A percentile compares a stretch with the other conserved stretches of the same genome.
Conservation (phyloP, 352 stramenopile genomes). For the Globisporangium barbulae region DNA sequence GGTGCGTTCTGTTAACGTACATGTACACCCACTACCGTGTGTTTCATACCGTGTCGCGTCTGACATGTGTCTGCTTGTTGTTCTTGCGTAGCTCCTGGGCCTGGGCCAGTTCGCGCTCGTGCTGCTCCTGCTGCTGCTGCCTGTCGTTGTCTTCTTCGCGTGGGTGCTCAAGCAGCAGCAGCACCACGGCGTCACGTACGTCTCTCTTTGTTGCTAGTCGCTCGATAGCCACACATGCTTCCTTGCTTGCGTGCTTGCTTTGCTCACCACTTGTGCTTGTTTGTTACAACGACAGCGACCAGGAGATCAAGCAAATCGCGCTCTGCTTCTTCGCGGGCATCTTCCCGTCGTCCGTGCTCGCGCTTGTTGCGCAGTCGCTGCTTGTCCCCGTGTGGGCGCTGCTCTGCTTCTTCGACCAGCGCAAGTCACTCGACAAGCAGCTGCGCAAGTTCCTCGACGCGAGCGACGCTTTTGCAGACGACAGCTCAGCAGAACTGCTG, state of each 20-base stretch:
- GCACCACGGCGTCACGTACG: slow-evolving; percentile 51
- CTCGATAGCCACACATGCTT: neutral
- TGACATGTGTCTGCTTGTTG: neutral
- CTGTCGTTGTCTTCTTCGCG: slow-evolving; percentile 30
- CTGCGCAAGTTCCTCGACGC: slow-evolving; percentile 28
- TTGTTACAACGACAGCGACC: slow-evolving; percentile 30
- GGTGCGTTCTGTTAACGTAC: slow-evolving; percentile 13
- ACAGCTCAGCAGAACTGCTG: neutral
- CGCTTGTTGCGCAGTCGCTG: slow-evolving; percentile 33
- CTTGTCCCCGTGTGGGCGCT: slow-evolving; percentile 36
- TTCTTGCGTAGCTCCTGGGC: slow-evolving; percentile 25
- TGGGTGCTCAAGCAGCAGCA: slow-evolving; percentile 42
- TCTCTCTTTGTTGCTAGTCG: neutral
- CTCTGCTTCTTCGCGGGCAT: slow-evolving; percentile 51
- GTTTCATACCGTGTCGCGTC: neutral
- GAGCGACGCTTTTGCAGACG: neutral
- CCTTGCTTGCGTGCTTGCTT: neutral
- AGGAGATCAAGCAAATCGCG: slow-evolving; percentile 58
- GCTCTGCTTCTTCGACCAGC: slow-evolving; percentile 62
- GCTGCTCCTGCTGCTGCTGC: slow-evolving; percentile 27
- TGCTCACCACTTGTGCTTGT: neutral
- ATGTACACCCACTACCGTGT: neutral
- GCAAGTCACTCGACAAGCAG: slow-evolving; percentile 37
- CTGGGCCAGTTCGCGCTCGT: slow-evolving; percentile 24
- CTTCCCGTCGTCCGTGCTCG: slow-evolving; percentile 38